Conservation (phyloP, 2,329 filamentous ascomycete genomes). For the Pseudogymnoascus sp. region DNA sequence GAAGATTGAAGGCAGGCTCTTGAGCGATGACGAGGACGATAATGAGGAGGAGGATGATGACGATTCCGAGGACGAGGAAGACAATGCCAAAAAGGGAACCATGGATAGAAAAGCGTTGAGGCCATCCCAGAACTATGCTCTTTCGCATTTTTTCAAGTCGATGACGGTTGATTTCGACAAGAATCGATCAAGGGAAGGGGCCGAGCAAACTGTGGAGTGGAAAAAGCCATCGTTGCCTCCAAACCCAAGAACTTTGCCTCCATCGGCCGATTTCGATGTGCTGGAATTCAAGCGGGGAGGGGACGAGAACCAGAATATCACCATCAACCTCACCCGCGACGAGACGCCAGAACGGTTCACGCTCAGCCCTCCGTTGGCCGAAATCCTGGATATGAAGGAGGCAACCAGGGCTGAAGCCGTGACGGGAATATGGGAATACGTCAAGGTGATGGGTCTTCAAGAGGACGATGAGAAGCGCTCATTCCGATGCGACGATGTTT, state of each 20-base stretch:
- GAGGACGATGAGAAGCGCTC: slow-evolving; percentile 92
- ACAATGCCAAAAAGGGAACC: slow-evolving; percentile 42
- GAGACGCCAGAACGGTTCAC: slow-evolving; percentile 79
- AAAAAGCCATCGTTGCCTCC: slow-evolving; percentile 59
- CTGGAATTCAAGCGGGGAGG: slow-evolving; percentile 84
- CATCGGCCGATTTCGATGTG: slow-evolving; percentile 77
- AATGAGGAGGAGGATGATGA: slow-evolving; percentile 43
- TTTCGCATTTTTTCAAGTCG: slow-evolving; percentile 77
- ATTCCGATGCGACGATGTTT: slow-evolving; percentile 77
- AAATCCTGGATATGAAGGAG: slow-evolving; percentile 77
- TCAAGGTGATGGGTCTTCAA: slow-evolving; percentile 73
- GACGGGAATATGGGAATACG: slow-evolving; percentile 92
- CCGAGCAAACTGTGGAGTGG: slow-evolving; percentile 67
- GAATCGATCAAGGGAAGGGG: slow-evolving; percentile 45
- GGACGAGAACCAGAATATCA: slow-evolving; percentile 87
- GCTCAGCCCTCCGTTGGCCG: slow-evolving; percentile 68
- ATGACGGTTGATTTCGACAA: slow-evolving; percentile 66
- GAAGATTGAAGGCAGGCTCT: slow-evolving; percentile 79
- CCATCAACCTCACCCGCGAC: slow-evolving; percentile 74
- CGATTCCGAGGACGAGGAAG: slow-evolving; percentile 35
- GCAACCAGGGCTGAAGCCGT: slow-evolving; percentile 82
- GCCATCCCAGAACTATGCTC: slow-evolving; percentile 42
- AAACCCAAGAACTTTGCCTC: slow-evolving; percentile 36
- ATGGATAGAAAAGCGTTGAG: slow-evolving; percentile 31
- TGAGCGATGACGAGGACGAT: slow-evolving; percentile 58